Base-by-base conservation (phyloP, 345 rosid genomes). In the Diplotaxis tenuifolia region DNA sequence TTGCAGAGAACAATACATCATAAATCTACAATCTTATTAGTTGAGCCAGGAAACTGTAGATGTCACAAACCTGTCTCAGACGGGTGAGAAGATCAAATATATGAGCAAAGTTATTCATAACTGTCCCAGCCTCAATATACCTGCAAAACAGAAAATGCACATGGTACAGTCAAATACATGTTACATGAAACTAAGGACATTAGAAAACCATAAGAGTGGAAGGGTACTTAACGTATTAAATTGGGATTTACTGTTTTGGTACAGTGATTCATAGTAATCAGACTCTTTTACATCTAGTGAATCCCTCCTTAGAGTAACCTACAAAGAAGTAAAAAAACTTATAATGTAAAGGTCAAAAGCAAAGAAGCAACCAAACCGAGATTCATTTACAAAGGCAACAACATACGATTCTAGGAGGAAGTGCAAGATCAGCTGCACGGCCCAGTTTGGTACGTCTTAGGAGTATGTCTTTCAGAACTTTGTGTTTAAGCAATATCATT, bases 391-490 rank as follows among this genome's bases (percentile, higher is more conserved):
- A 68, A 64, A 63, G 23, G 23, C 19, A 49, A 69, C 9, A 57
- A 75, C 87, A 80, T 82, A 95, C 97, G 49, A 88, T 84, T 81
- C 96, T 86, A 4, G 99, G 96, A 77, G 99, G 97, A 83, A 92
- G 96, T 8, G 99, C 99, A 72, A 95, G 99, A 85, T 95, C 99
- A 67, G 97, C 88, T 76, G 99, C 99, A 73, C 99, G 83, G 75
- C 96, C 97, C 42, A 77, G 82, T 77, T 95, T 95, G n/a, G 99
- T 95, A 72, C 99, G 96, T 67, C 99, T 86, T 68, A 95, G 71
- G 75, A 92, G 75, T 4, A 90, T 81, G 68, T 80, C 84, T 64
- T 80, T 90, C 76, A 95, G 67, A 59, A 95, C 84, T 77, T 91
- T 95, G 77, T 89, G 86, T 74, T 86, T 95, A 28, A 95, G 91